These are phyloP conservation scores for Theobroma cacao DNA, from an alignment of 345 rosid species.

Conservation along the genomic window DNA sequence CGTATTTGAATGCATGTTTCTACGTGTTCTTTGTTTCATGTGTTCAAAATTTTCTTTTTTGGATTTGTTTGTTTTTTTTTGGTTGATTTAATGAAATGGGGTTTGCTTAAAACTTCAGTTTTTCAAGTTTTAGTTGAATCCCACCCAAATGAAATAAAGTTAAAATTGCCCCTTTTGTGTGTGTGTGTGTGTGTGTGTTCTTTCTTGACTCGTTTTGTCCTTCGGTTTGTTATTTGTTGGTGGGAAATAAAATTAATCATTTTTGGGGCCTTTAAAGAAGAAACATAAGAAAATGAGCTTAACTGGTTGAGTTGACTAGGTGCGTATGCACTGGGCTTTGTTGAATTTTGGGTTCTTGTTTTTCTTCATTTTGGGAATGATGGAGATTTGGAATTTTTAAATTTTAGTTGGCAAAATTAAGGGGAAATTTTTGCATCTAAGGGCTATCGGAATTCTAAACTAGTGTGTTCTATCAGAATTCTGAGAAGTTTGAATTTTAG, in stretches of 20 bases:
- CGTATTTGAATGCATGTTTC: not conserved
- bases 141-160: not conserved
- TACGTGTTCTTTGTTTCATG: not conserved
- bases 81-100: not conserved
- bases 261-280: not conserved
- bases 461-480: not conserved
- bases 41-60: not conserved
- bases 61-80: not conserved
- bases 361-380: not conserved
- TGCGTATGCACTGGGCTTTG: not conserved
- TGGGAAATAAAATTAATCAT: not conserved
- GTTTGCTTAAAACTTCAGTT: not conserved
- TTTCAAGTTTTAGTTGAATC: not conserved
- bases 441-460: not conserved
- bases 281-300: not conserved
- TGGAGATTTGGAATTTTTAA: not conserved
- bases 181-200: no score
- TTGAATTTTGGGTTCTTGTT: conserved; percentile 8
- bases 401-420: no score
- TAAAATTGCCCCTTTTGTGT: not conserved
- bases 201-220: not conserved
- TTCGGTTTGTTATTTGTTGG: not conserved
- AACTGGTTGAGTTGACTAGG: not conserved
- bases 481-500: conserved; percentile 1
- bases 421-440: not conserved